Conservation (phyloP, 2,329 filamentous ascomycete genomes). For the Penicillium corylophilum region DNA sequence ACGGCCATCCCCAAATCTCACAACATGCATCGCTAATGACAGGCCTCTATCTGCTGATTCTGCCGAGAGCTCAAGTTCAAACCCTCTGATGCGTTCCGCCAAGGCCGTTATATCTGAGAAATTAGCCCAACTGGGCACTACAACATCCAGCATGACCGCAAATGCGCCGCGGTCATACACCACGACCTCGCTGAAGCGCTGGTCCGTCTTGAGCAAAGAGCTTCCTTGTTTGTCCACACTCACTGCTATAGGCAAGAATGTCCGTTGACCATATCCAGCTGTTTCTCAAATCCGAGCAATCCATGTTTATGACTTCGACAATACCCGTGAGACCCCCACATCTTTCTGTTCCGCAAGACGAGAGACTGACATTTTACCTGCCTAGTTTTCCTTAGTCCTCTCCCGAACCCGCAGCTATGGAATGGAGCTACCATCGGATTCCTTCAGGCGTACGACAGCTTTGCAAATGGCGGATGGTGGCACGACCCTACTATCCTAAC, state of each 20-base stretch:
- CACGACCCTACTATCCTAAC: constrained; percentile 84
- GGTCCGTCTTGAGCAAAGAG: constrained; percentile 74
- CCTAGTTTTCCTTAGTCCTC: constrained; percentile 82
- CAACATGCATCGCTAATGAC: background rate
- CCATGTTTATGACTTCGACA: constrained; percentile 97
- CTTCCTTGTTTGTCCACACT: constrained; percentile 59
- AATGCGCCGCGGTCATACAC: constrained; percentile 48
- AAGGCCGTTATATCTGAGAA: constrained; percentile 36
- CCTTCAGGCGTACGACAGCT: constrained; percentile 71
- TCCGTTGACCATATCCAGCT: constrained; percentile 38
- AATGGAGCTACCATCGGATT: constrained; percentile 72
- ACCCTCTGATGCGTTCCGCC: constrained; percentile 32
- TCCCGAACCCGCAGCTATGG: constrained; percentile 89
- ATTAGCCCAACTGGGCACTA: constrained; percentile 19
- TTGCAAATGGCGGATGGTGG: constrained; percentile 93
- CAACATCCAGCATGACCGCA: constrained; percentile 23
- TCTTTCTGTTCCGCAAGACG: background rate
- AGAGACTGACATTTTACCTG: background rate
- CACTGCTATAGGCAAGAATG: background rate
- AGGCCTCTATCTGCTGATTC: background rate
- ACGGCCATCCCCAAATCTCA: background rate
- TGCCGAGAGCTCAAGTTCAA: background rate
- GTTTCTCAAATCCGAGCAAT: constrained; percentile 71
- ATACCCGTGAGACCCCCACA: constrained; percentile 63
- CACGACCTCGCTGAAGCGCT: constrained; percentile 73